phyloP scores from a whole-genome alignment of 495 filamentous ascomycete species.

The Aspergillus avenaceus region DNA sequence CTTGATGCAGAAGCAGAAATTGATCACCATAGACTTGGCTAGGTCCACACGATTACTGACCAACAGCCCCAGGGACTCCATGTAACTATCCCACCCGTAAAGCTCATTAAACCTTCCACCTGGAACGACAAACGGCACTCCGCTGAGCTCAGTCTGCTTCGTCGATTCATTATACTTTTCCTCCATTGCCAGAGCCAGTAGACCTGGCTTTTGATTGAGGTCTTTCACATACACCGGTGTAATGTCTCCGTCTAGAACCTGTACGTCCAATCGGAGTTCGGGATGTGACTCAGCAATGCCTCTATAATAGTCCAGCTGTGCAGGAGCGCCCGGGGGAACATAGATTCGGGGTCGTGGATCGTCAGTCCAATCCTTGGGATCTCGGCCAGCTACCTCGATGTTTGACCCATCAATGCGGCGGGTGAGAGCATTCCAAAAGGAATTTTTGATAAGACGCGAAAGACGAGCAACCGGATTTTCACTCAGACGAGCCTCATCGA shows the following conservation, averaged over 20 bases:
- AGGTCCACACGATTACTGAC: conserved; percentile 76
- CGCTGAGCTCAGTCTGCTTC: conserved; percentile 61
- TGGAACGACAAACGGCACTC: conserved; percentile 91
- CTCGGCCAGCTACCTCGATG: conserved; percentile 77
- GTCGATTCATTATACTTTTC: conserved; percentile 59
- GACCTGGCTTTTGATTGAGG: conserved; percentile 80
- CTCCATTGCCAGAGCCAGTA: conserved; percentile 89
- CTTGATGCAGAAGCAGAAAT: conserved; percentile 96
- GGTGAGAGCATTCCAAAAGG: conserved; percentile 88
- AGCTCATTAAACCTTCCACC: conserved; percentile 96
- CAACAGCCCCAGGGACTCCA: conserved; percentile 85
- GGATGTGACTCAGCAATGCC: conserved; percentile 70
- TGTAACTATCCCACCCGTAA: conserved; percentile 97
- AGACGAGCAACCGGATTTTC: conserved; percentile 91
- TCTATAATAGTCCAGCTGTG: conserved; percentile 84
- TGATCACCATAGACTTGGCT: conserved; percentile 86
- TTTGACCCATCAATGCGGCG: conserved; percentile 82
- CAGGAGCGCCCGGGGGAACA: conserved; percentile 74
- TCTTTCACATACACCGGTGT: conserved; percentile 69
- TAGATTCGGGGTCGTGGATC: conserved; percentile 91
- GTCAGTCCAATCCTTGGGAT: conserved; percentile 87
- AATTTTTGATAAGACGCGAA: conserved; percentile 74
- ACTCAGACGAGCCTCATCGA: conserved; percentile 81
- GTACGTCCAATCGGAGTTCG: conserved; percentile 81
- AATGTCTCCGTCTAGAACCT: conserved; percentile 63